A percentile compares a stretch with the other conserved stretches of the same genome.
phyloP scores from a whole-genome alignment of 1,139 yeast species.

The Debaryomyces coudertii region DNA sequence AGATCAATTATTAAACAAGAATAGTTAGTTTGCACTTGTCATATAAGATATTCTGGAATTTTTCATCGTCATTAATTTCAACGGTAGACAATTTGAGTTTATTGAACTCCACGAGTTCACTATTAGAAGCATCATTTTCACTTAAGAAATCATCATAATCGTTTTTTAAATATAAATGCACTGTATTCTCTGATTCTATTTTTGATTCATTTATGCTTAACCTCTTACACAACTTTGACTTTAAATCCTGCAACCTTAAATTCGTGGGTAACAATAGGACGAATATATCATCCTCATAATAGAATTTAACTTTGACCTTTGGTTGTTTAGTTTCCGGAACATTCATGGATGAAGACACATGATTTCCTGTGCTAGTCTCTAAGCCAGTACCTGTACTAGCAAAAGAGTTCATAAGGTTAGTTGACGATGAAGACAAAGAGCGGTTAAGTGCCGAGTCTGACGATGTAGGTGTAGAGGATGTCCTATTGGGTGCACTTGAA shows the following conservation, averaged over 20 bases:
- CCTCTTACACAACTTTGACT: constrained; percentile 66
- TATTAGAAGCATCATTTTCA: constrained; percentile 33
- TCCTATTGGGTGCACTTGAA: constrained; percentile 17
- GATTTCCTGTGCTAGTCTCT: constrained; percentile 5
- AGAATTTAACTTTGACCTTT: constrained; percentile 76
- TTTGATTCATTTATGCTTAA: constrained; percentile 36
- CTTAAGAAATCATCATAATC: constrained; percentile 45
- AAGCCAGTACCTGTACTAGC: constrained; percentile 8
- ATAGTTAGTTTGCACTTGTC: constrained; percentile 52
- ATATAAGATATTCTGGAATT: constrained; percentile 45
- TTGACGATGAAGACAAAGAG: constrained; percentile 20
- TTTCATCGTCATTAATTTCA: constrained; percentile 45
- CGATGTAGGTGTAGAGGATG: constrained; percentile 33
- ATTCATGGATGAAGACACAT: constrained; percentile 7
- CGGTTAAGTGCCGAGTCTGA: constrained; percentile 26
- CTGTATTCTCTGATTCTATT: constrained; percentile 11
- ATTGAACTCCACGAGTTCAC: constrained; percentile 28
- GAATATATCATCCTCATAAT: constrained; percentile 86
- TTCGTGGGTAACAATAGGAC: constrained; percentile 75
- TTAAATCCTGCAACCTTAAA: constrained; percentile 62
- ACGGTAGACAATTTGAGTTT: constrained; percentile 30
- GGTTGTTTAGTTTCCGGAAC: constrained; percentile 13
- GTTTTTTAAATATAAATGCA: constrained; percentile 42
- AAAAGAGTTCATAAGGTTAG: constrained; percentile 14
- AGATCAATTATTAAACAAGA: constrained; percentile 19